Conservation (phyloP, 2,329 filamentous ascomycete genomes). For the Exophiala sp. region DNA sequence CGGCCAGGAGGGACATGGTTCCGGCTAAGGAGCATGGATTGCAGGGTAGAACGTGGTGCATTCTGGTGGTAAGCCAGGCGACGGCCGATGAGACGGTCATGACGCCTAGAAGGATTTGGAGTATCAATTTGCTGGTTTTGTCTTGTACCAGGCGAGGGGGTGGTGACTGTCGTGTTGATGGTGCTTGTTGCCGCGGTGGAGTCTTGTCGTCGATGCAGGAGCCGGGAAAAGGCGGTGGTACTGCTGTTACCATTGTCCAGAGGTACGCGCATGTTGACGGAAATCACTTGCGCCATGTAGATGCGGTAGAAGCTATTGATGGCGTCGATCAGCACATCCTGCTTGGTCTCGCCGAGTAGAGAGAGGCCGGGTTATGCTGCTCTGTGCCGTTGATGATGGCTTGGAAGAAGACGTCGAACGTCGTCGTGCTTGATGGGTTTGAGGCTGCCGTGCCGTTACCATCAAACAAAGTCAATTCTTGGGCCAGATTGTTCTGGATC, state of each 20-base stretch:
- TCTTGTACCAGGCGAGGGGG: constrained; percentile 26
- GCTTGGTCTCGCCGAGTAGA: constrained; percentile 16
- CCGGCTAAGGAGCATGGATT: constrained; percentile 27
- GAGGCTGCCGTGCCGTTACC: constrained; percentile 13
- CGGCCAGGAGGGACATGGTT: constrained; percentile 27
- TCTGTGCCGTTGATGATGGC: constrained; percentile 23
- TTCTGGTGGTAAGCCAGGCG: constrained; percentile 25
- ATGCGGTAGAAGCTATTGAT: constrained; percentile 24
- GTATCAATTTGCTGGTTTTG: constrained; percentile 21
- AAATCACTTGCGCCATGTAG: constrained; percentile 29
- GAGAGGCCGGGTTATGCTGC: constrained; percentile 13
- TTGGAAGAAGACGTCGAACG: constrained; percentile 26
- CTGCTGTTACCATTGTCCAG: constrained; percentile 1
- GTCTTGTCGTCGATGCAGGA: constrained; percentile 10
- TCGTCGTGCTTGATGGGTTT: constrained; percentile 10
- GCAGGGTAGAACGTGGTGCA: constrained; percentile 25
- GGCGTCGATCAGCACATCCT: constrained; percentile 15
- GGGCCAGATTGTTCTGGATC: constrained; percentile 27
- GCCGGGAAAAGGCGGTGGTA: neutral
- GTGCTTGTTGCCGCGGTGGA: constrained; percentile 8
- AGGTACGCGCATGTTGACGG: constrained; percentile 23
- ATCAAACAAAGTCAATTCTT: constrained; percentile 23
- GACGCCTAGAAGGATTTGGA: constrained; percentile 27
- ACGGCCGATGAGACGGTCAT: constrained; percentile 16
- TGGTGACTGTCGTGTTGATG: constrained; percentile 21